Evolutionary conservation across 2,329 filamentous ascomycete genomes (phyloP).

Genomic region (Nemania sp.): DNA sequence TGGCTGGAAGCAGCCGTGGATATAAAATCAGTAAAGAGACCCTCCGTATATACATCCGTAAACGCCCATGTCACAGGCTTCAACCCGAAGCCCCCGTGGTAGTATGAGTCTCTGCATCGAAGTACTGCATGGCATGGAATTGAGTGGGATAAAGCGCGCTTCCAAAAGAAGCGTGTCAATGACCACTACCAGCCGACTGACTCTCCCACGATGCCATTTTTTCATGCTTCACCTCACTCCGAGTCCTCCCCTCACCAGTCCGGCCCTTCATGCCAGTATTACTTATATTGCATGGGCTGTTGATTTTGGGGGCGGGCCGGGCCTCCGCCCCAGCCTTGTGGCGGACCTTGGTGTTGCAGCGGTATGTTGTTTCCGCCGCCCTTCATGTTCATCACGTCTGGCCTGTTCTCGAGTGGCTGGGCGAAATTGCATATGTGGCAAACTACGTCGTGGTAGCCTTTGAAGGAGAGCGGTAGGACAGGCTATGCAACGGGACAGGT

Average conservation of each 20-base stretch:
- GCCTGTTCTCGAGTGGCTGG: constrained; percentile 65
- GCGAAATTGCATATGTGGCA: constrained; percentile 79
- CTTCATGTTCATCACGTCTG: constrained; percentile 60
- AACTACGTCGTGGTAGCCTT: constrained; percentile 69
- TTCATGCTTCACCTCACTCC: no score
- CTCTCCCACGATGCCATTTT: not conserved
- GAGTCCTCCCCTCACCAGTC: not conserved
- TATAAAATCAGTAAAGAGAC: constrained; percentile 5
- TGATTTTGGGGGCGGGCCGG: constrained; percentile 29
- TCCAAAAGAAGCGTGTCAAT: no score
- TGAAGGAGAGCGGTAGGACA: constrained; percentile 70
- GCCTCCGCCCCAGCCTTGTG: constrained; percentile 30
- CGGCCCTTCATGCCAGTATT: not conserved
- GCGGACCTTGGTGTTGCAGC: constrained; percentile 41
- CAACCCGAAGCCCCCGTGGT: constrained; percentile 4
- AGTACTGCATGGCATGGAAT: no score
- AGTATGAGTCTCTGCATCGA: not conserved
- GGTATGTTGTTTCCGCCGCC: constrained; percentile 44
- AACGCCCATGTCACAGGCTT: constrained; percentile 23
- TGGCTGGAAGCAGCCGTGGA: not conserved
- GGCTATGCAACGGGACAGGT: constrained; percentile 51
- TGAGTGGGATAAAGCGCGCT: no score
- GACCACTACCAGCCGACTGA: no score
- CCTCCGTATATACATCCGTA: not conserved
- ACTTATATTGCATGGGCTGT: constrained; percentile 38